Base-by-base conservation (phyloP, 208 protist genomes). In the Leishmania turanica region DNA sequence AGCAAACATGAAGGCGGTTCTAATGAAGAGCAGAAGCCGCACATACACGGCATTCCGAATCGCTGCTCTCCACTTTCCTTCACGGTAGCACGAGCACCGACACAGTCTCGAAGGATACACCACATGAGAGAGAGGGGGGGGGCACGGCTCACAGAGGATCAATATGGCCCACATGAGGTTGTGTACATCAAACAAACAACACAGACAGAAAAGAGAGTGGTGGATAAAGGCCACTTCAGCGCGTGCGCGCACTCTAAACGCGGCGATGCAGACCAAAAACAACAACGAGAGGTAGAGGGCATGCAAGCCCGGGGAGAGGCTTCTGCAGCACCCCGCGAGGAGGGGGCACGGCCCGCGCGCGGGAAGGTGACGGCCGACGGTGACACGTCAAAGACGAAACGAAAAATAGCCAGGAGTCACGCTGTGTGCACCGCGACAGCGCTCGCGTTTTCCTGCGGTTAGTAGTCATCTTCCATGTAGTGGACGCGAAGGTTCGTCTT, bases 401-500 rank as follows among this genome's bases (percentile, higher is more conserved):
- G 0, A 66, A 66, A 66, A 66, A 72, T 5, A 45, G 62, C 4
- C 31, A 21, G 31, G 31, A 40, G n/a, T 42, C 4, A 13, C 42
- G 66, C 40, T 19, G 66, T n/a, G 66, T 5, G 66, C 40, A 9
- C 37, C 2, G 24, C 40, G 2, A 47, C 40, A 71, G 40, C 15
- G 3, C 19, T n/a, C 15, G 17, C 13, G 34, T 21, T 21, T 71
- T 73, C 3, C 27, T 73, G 69, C 45, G 0, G 5, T 21, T 87
- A 93, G 42, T 90, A 78, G 68, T 86, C 78, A 17, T 86, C 75
- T 65, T 84, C 84, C 79, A 80, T 87, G 62, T 82, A 93, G 54
- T 92, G 82, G 17, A 91, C 82, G 4, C 93, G 91, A 8, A 97
- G 88, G n/a, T 91, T 86, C n/a, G 89, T 93, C 68, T 91, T 89